Percentiles rank a stretch among this genome's conserved stretches.
phyloP scores from a whole-genome alignment of 371 early-diverging fungal genomes.

The Catenaria anguillulae region DNA sequence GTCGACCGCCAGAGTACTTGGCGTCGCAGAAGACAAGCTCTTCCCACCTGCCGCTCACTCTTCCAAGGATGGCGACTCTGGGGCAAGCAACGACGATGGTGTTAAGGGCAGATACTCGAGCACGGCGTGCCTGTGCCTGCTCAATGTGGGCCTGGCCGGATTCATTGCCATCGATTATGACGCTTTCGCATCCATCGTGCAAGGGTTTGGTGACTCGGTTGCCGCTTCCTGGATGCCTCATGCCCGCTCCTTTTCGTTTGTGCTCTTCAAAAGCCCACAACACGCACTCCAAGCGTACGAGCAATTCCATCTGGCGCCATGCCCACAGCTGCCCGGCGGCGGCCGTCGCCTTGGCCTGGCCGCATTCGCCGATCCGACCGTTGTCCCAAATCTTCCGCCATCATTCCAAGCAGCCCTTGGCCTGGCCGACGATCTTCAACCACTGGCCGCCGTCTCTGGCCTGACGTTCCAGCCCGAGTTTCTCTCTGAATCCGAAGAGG shows the following conservation, averaged over 20 bases:
- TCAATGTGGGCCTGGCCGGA: not conserved
- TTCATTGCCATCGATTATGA: not conserved
- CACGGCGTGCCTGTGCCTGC: not conserved
- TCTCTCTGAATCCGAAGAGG: conserved; percentile 22
- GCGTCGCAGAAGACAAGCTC: no score
- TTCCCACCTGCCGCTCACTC: no score
- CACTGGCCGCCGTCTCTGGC: conserved; percentile 18
- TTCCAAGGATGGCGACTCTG: no score
- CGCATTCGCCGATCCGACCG: not conserved
- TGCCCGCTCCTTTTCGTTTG: not conserved
- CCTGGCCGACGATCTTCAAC: not conserved
- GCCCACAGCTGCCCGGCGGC: no score
- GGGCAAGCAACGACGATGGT: no score
- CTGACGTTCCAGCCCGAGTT: conserved; percentile 22
- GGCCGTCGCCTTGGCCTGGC: not conserved
- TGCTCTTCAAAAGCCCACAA: not conserved
- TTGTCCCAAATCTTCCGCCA: not conserved
- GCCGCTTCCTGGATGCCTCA: not conserved
- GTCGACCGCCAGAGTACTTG: no score
- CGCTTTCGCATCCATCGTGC: not conserved
- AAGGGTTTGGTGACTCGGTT: not conserved
- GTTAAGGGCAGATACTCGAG: no score
- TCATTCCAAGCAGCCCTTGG: not conserved
- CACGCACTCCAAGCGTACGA: no score
- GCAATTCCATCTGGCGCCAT: no score